Base-by-base conservation (phyloP, 164 flowering plant genomes). In the Sedum album region DNA sequence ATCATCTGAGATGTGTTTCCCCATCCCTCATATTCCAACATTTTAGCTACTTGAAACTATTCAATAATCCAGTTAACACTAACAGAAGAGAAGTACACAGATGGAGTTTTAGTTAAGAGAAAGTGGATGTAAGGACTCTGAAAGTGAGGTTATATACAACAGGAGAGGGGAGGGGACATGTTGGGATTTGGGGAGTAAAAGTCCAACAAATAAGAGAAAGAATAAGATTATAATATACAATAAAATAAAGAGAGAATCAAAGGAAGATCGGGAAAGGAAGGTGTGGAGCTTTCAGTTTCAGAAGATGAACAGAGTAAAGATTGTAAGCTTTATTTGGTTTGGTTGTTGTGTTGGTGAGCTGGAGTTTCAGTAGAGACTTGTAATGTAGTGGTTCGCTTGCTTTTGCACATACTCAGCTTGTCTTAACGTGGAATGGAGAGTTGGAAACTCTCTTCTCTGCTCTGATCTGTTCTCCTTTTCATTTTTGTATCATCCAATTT, bases 281-380 rank as follows among this genome's bases (percentile, higher is more conserved):
- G 60, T 25, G 31, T 53, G 28, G 60, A 53, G 60, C 60, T 53
- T 53, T 53, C 28, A 48, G 53, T 48, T 48, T 17, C 53, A 48
- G 53, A n/a, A n/a, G n/a, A n/a, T 57, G 62, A 26, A 17, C 33
- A 28, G 33, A 28, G 33, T 26, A 28, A 28, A 28, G 15, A 57
- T 28, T 57, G 62, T 13, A 57, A 57, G 31, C 60, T 28, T 57
- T 57, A 57, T 57, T 57, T 57, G 62, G 62, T 57, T 57, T 20
- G 62, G 62, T 57, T 57, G 62, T 57, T 57, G 62, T 13, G 62
- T 57, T 26, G 62, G 20, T 26, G 62, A 57, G 62, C 20, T 57
- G 62, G 33, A 26, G 62, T 28, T 53, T 53, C 42, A 39, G 42
- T 14, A 8, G 8, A 8, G 48, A 44, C 48, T 53, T 53, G 28